Conservation (phyloP, 345 rosid species). For the Laguncularia racemosa region DNA sequence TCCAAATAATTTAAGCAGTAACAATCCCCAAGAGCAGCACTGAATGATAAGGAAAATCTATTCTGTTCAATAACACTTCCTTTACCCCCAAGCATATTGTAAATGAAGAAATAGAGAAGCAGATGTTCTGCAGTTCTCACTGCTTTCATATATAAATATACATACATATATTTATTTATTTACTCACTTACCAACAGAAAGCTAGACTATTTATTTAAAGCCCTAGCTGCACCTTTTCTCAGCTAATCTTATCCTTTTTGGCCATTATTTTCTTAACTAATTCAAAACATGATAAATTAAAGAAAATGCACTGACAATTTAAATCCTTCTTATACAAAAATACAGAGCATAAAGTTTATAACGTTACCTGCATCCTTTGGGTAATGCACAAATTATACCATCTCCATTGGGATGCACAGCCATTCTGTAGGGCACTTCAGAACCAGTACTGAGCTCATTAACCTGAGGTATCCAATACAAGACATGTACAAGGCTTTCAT, state of each 20-base stretch:
- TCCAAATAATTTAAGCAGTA: background rate
- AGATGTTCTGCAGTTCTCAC: too few relatives aligned
- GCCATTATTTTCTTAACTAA: too few relatives aligned
- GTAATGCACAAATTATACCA: slow-evolving; percentile 69
- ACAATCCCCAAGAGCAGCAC: background rate
- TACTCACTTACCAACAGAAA: too few relatives aligned
- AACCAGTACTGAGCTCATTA: slow-evolving; percentile 37
- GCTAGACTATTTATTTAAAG: too few relatives aligned
- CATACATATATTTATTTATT: too few relatives aligned
- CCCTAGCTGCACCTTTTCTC: too few relatives aligned
- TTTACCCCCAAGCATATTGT: too few relatives aligned
- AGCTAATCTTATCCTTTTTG: too few relatives aligned
- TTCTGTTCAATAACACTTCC: too few relatives aligned
- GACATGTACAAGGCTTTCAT: background rate
- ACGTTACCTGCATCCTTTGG: slow-evolving; percentile 61
- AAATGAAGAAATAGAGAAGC: too few relatives aligned
- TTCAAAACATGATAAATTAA: background rate
- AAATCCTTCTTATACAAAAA: background rate
- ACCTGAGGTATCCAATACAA: slow-evolving; percentile 28
- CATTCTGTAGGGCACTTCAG: slow-evolving; percentile 83
- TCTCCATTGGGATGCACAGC: slow-evolving; percentile 70
- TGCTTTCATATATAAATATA: too few relatives aligned
- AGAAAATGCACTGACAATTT: background rate
- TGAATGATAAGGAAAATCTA: background rate
- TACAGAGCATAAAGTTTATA: background rate